Percentiles rank a stretch among this genome's conserved stretches.
phyloP scores from a whole-genome alignment of 2,329 filamentous ascomycete genomes.

The Aschersonia sp. region DNA sequence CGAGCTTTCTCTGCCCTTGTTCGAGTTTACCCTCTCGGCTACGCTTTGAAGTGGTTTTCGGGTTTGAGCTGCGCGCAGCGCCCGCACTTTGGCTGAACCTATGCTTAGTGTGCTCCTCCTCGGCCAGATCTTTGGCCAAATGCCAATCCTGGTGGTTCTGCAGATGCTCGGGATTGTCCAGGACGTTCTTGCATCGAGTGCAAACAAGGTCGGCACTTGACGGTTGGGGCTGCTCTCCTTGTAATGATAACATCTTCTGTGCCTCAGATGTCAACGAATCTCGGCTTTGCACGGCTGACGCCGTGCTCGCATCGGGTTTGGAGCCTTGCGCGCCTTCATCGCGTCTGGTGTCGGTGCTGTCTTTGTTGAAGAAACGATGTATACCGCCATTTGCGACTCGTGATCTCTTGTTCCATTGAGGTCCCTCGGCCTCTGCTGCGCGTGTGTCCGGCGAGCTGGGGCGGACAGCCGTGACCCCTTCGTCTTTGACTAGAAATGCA shows the following conservation, averaged over 20 bases:
- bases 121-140: constrained; percentile 74
- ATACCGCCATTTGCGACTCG: constrained; percentile 34
- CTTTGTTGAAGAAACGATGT: constrained; percentile 40
- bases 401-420: constrained; percentile 13
- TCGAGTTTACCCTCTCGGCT: constrained; percentile 27
- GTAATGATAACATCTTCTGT: not conserved
- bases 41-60: constrained; percentile 24
- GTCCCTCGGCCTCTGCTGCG: constrained; percentile 3
- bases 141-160: constrained; percentile 88
- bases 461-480: constrained; percentile 36
- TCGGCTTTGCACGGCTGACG: not conserved
- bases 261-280: not conserved
- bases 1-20: constrained; percentile 45
- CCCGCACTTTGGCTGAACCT: constrained; percentile 25
- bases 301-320: not conserved
- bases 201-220: constrained; percentile 29
- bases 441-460: constrained; percentile 5
- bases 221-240: not conserved
- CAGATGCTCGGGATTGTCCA: constrained; percentile 41
- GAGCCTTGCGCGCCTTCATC: constrained; percentile 1
- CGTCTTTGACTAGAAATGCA: constrained; percentile 66
- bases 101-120: constrained; percentile 37
- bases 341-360: not conserved
- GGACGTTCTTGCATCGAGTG: constrained; percentile 46
- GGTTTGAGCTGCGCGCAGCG: constrained; percentile 14